Conservation (phyloP, 257 asterid species). For the Linderniella brevidens region DNA sequence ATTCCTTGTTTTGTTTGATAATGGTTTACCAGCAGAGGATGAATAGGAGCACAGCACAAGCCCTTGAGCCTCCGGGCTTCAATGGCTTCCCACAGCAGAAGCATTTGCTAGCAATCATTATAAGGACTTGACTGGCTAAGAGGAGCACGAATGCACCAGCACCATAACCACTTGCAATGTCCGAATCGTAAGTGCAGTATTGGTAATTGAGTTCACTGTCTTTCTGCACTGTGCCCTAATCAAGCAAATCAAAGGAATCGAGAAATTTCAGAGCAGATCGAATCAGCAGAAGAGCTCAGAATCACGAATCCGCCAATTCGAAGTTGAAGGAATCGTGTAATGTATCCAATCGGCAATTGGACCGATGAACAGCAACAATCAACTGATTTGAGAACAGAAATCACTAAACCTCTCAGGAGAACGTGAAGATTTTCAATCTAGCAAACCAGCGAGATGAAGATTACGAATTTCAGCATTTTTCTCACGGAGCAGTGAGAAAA, state of each 20-base stretch:
- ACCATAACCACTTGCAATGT: constrained; percentile 87
- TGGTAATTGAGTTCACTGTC: constrained; percentile 48
- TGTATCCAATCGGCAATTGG: no score
- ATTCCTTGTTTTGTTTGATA: not conserved
- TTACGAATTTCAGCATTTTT: no score
- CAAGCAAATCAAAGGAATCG: constrained; percentile 1
- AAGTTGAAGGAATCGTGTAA: no score
- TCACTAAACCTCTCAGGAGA: no score
- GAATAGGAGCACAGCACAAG: constrained; percentile 58
- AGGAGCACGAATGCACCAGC: constrained; percentile 84
- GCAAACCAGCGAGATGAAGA: no score
- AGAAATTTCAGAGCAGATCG: no score
- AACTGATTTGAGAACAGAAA: no score
- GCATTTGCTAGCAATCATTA: constrained; percentile 61
- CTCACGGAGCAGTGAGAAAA: no score
- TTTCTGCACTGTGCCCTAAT: constrained; percentile 34
- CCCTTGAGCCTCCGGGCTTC: constrained; percentile 51
- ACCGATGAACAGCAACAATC: no score
- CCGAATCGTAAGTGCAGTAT: constrained; percentile 71
- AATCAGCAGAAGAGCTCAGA: no score
- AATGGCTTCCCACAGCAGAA: constrained; percentile 59
- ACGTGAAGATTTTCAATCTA: no score
- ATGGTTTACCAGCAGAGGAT: constrained; percentile 30
- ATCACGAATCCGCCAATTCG: no score
- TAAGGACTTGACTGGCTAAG: constrained; percentile 71